Conservation (phyloP, 2,329 filamentous ascomycete genomes). For the Epicoccum nigrum region DNA sequence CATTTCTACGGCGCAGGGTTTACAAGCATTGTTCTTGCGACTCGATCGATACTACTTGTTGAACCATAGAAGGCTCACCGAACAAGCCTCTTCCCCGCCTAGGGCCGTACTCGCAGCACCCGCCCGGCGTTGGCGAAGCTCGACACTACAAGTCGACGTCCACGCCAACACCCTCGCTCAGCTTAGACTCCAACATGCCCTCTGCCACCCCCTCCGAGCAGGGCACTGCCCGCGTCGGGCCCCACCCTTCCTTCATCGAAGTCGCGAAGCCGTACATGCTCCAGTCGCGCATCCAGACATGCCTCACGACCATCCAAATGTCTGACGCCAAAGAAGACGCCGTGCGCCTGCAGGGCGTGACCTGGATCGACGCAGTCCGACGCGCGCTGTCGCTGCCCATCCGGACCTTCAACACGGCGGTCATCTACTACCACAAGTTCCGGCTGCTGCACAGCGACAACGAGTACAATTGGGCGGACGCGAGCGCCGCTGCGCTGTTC, state of each 20-base stretch:
- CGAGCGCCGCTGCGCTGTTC: conserved; percentile 85
- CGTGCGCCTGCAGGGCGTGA: conserved; percentile 82
- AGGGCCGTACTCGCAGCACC: conserved; percentile 11
- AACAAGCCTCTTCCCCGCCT: conserved; percentile 11
- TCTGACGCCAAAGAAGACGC: conserved; percentile 80
- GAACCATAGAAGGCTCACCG: conserved; percentile 12
- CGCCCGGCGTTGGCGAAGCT: background rate
- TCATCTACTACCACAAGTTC: conserved; percentile 92
- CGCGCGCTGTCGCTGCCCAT: conserved; percentile 81
- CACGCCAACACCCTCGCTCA: conserved; percentile 1
- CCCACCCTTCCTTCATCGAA: conserved; percentile 68
- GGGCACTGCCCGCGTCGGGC: conserved; percentile 49
- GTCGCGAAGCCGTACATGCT: conserved; percentile 78
- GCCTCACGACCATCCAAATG: conserved; percentile 71
- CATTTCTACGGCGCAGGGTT: conserved; percentile 1
- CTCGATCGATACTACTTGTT: background rate
- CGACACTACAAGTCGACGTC: background rate
- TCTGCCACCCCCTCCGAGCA: conserved; percentile 33
- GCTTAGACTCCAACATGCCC: conserved; percentile 31
- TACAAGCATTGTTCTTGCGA: background rate
- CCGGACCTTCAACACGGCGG: conserved; percentile 89
- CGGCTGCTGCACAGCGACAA: conserved; percentile 81
- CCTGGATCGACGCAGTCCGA: conserved; percentile 86
- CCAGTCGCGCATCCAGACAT: conserved; percentile 78
- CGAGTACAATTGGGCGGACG: conserved; percentile 85